Conservation (phyloP, 345 rosid genomes). For the Populus alba region DNA sequence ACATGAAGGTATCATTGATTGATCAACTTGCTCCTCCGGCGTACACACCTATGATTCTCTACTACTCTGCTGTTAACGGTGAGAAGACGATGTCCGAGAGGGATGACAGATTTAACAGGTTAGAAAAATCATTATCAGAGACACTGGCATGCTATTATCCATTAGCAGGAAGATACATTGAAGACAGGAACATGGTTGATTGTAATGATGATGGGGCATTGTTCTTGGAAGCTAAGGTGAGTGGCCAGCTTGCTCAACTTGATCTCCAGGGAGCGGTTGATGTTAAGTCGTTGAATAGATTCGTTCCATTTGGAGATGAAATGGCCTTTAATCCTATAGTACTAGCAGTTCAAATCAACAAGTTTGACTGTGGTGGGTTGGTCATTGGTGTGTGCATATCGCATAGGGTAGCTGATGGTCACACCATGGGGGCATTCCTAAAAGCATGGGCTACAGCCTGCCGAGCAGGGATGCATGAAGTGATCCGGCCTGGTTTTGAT, state of each 20-base stretch:
- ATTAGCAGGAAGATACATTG: conserved; percentile 27
- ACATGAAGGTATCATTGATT: conserved; percentile 18
- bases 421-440: conserved; percentile 26
- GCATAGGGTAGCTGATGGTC: conserved; percentile 43
- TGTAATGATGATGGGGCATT: conserved; percentile 29
- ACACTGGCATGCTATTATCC: conserved; percentile 27
- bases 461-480: neutral
- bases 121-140: conserved; percentile 22
- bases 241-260: conserved; percentile 18
- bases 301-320: conserved; percentile 31
- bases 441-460: conserved; percentile 4
- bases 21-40: conserved; percentile 31
- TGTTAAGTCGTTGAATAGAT: conserved; percentile 1
- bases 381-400: conserved; percentile 39
- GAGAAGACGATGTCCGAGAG: neutral
- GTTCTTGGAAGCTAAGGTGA: conserved; percentile 22
- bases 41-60: conserved; percentile 27
- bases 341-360: conserved; percentile 33
- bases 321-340: conserved; percentile 16
- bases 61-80: conserved; percentile 4
- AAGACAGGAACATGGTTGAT: conserved; percentile 12
- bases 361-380: conserved; percentile 33
- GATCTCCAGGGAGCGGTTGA: conserved; percentile 8
- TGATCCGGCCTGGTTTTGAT: neutral
- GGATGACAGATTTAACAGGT: neutral